phyloP scores from a whole-genome alignment of 495 filamentous ascomycete genomes.

The Parathielavia appendiculata region DNA sequence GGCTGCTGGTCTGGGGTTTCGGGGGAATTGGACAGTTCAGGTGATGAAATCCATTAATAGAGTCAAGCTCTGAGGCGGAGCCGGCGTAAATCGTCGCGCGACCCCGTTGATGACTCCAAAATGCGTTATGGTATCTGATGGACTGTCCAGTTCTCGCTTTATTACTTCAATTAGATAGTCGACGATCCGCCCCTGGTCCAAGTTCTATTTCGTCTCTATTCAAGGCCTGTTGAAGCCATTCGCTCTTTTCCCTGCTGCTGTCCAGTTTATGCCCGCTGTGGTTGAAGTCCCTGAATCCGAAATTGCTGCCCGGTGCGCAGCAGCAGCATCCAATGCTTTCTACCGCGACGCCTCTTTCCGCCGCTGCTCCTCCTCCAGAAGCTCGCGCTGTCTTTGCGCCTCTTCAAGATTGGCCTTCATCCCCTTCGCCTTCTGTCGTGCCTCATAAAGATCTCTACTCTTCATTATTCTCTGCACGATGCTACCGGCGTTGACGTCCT shows the following conservation, averaged over 20 bases:
- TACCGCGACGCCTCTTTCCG: conserved; percentile 31
- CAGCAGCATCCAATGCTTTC: neutral
- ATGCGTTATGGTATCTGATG: conserved; percentile 92
- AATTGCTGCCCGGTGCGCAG: neutral
- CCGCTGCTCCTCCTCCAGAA: conserved; percentile 49
- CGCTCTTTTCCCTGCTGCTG: neutral
- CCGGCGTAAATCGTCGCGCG: conserved; percentile 42
- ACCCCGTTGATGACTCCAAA: conserved; percentile 56
- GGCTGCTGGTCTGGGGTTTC: conserved; percentile 30
- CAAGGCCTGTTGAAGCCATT: conserved; percentile 23
- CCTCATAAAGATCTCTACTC: conserved; percentile 79
- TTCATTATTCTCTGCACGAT: conserved; percentile 88
- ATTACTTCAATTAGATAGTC: conserved; percentile 12
- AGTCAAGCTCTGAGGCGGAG: conserved; percentile 97
- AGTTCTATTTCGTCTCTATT: neutral
- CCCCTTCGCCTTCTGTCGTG: conserved; percentile 80
- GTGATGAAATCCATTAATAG: conserved; percentile 96
- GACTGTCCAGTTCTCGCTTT: conserved; percentile 42
- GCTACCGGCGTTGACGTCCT: conserved; percentile 82
- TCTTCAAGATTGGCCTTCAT: conserved; percentile 73
- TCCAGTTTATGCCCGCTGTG: conserved; percentile 6
- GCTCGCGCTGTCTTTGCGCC: conserved; percentile 48
- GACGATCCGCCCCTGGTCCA: neutral
- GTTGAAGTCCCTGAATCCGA: neutral
- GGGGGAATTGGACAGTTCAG: conserved; percentile 51